phyloP scores from a whole-genome alignment of 192 early-diverging fungal species.

The Coemansia sp. region DNA sequence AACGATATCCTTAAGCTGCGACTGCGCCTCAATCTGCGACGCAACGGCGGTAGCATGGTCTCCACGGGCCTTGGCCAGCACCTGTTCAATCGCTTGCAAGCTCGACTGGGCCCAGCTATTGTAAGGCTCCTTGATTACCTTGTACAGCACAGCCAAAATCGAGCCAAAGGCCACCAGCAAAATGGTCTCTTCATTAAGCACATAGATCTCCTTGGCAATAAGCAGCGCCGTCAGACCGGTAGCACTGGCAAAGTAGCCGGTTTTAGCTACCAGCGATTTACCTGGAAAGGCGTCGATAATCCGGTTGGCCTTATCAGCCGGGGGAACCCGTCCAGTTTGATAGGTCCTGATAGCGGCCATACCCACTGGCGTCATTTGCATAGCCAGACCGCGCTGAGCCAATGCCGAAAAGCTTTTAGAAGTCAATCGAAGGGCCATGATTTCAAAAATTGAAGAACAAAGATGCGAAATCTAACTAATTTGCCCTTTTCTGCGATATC shows the following conservation, averaged over 20 bases:
- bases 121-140: slow-evolving; percentile 77
- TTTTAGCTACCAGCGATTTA: slow-evolving; percentile 82
- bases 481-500: too few species aligned
- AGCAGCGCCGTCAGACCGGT: slow-evolving; percentile 82
- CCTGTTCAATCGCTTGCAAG: slow-evolving; percentile 72
- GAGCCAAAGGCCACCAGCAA: slow-evolving; percentile 78
- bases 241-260: slow-evolving; percentile 78
- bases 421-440: slow-evolving; percentile 43
- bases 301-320: slow-evolving; percentile 81
- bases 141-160: slow-evolving; percentile 76
- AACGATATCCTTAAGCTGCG: slow-evolving; percentile 90
- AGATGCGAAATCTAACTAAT: too few species aligned
- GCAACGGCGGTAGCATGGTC: slow-evolving; percentile 91
- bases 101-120: slow-evolving; percentile 71
- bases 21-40: slow-evolving; percentile 86
- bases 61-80: slow-evolving; percentile 78
- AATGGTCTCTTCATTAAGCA: slow-evolving; percentile 90
- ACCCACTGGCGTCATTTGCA: slow-evolving; percentile 48
- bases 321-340: slow-evolving; percentile 28
- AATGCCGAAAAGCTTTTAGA: slow-evolving; percentile 47
- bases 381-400: slow-evolving; percentile 47
- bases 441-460: background rate
- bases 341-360: slow-evolving; percentile 38
- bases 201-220: slow-evolving; percentile 97
- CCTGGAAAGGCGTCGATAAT: slow-evolving; percentile 93